Conservation (phyloP, 805 yeast species). For the Saturnispora halmiae region DNA sequence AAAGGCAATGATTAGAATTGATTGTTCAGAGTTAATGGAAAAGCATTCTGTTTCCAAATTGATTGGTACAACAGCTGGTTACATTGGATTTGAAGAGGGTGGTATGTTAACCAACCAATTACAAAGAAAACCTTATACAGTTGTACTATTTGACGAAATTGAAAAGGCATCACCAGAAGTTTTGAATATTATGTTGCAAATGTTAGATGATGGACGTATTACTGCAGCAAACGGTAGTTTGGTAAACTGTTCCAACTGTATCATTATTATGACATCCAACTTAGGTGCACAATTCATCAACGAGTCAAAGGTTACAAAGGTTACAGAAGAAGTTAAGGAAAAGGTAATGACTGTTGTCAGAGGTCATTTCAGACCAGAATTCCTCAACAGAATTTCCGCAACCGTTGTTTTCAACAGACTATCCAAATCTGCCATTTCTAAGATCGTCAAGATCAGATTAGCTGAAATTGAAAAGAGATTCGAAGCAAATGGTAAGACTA, state of each 20-base stretch:
- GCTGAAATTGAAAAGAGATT: conserved; percentile 80
- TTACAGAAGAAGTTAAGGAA: conserved; percentile 61
- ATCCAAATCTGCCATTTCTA: conserved; percentile 82
- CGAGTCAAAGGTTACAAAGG: conserved; percentile 48
- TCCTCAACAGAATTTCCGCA: conserved; percentile 89
- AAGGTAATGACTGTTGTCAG: conserved; percentile 78
- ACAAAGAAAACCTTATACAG: conserved; percentile 88
- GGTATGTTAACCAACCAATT: conserved; percentile 92
- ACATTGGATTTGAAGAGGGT: conserved; percentile 95
- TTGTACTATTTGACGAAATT: conserved; percentile 92
- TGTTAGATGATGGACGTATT: conserved; percentile 93
- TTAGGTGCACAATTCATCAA: conserved; percentile 89
- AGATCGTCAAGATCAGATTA: conserved; percentile 81
- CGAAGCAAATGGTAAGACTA: conserved; percentile 70
- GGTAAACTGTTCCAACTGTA: conserved; percentile 85
- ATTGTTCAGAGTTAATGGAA: conserved; percentile 93
- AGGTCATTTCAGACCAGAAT: conserved; percentile 93
- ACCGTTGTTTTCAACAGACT: conserved; percentile 89
- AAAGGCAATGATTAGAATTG: conserved; percentile 93
- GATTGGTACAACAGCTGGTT: conserved; percentile 96
- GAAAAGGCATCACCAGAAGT: conserved; percentile 99
- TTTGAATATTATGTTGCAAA: conserved; percentile 79
- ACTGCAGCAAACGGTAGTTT: conserved; percentile 92
- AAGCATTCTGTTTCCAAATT: conserved; percentile 93
- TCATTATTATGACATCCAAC: conserved; percentile 94